phyloP scores from a whole-genome alignment of 2,329 filamentous ascomycete genomes.

The Dryadomyces sulphureus region DNA sequence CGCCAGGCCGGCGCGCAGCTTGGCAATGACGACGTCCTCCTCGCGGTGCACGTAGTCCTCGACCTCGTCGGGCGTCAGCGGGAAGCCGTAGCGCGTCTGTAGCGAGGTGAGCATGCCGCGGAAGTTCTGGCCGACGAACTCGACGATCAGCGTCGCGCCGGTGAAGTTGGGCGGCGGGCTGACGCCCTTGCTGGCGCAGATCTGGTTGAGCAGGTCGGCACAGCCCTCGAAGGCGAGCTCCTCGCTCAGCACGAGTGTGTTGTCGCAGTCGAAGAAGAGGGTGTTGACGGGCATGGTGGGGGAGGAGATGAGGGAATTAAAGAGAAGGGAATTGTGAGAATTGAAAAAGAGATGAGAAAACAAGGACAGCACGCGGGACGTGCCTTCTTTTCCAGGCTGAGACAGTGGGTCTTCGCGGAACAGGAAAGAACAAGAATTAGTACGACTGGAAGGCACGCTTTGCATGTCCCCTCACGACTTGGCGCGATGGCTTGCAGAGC shows the following conservation, averaged over 20 bases:
- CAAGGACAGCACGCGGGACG: neutral
- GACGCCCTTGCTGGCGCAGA: slow-evolving; percentile 51
- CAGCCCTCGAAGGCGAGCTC: slow-evolving; percentile 84
- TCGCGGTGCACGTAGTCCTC: slow-evolving; percentile 62
- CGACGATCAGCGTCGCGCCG: slow-evolving; percentile 59
- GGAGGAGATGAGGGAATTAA: neutral
- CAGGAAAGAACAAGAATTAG: neutral
- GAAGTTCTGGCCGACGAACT: slow-evolving; percentile 92
- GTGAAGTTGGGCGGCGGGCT: slow-evolving; percentile 48
- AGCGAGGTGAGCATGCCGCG: slow-evolving; percentile 75
- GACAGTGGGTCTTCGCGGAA: neutral
- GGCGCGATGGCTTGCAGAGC: neutral
- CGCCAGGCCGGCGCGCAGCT: slow-evolving; percentile 51
- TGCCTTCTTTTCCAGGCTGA: neutral
- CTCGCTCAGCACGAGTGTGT: slow-evolving; percentile 87
- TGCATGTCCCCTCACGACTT: neutral
- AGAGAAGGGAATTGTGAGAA: neutral
- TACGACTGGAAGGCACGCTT: neutral
- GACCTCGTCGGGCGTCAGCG: slow-evolving; percentile 51
- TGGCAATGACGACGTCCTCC: slow-evolving; percentile 71
- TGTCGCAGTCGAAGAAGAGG: slow-evolving; percentile 68
- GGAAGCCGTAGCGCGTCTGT: slow-evolving; percentile 61
- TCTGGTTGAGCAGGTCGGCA: slow-evolving; percentile 76
- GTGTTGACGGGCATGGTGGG: slow-evolving; percentile 36
- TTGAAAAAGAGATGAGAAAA: neutral